Base-by-base conservation (phyloP, 225 moss, liverwort and hornwort species). In the Anthoceros angustus region DNA sequence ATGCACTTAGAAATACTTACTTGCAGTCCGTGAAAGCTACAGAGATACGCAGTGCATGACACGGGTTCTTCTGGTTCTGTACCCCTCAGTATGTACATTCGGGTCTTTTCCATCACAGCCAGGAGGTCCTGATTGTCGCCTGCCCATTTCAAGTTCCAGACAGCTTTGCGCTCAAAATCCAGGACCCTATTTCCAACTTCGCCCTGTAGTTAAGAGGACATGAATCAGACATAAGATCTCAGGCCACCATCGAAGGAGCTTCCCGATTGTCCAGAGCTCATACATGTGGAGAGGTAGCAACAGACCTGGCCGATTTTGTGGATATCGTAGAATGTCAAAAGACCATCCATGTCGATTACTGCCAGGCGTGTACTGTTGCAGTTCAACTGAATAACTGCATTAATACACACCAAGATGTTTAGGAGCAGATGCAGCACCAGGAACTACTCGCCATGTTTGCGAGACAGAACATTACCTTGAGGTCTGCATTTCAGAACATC, bases 141-240 rank as follows among this genome's bases (percentile, higher is more conserved):
- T 71, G 95, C 95, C 95, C 95, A 98, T 72, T 89, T 98, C 67
- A 86, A 86, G 67, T 83, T 85, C 95, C 92, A 98, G 21, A 92
- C 87, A 75, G 91, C 92, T 66, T 84, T 87, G 39, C 95, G 83
- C 80, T 88, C 91, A 49, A 98, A 98, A 42, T 87, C 78, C 10
- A 71, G 62, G 48, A 89, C 71, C 77, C 62, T 85, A 11, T 55
- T 63, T 46, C 70, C 67, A 7, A 43, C 69, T 26, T 21, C 14
- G 41, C 63, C 14, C 16, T 43, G 60, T 68, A 73, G 60, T 18
- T 25, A 50, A 24, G 12, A 39, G 11, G 11, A 23, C 55, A 15
- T 15, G 55, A 23, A 18, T 55, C n/a, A 55, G 55, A 15, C 18
- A 55, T 1, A 15, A 55, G 55, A 23, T 55, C n/a, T n/a, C n/a